These are phyloP conservation scores for Antonospora locustae DNA, from an alignment of 371 early-diverging fungal genomes.

Conservation along the genomic window DNA sequence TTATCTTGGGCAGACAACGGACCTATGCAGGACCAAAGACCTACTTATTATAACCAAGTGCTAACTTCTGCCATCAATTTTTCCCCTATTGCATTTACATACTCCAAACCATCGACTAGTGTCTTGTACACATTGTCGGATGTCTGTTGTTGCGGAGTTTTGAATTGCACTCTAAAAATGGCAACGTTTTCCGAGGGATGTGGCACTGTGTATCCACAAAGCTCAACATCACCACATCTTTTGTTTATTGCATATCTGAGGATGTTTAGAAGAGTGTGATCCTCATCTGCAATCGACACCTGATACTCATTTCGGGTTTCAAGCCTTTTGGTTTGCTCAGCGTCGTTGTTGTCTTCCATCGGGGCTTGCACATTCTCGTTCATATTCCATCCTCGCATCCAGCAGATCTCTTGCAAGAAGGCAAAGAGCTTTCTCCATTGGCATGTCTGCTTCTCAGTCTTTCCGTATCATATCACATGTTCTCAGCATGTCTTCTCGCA, in stretches of 20 bases:
- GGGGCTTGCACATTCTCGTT: too few species aligned
- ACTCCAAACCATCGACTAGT: constrained; percentile 15
- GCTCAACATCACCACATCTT: constrained; percentile 65
- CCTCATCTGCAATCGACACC: constrained; percentile 28
- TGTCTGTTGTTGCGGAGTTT: constrained; percentile 34
- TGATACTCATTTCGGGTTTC: constrained; percentile 22
- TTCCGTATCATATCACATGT: too few species aligned
- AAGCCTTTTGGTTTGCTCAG: too few species aligned
- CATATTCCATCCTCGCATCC: too few species aligned
- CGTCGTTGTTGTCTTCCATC: too few species aligned
- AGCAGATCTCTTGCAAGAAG: too few species aligned
- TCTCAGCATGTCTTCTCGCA: too few species aligned
- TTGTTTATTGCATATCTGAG: constrained; percentile 25
- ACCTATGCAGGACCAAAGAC: background rate
- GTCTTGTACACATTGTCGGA: constrained; percentile 19
- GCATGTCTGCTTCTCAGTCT: too few species aligned
- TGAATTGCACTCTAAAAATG: constrained; percentile 71
- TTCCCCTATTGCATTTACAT: constrained; percentile 2
- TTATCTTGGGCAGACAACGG: background rate
- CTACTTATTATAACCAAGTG: constrained; percentile 2
- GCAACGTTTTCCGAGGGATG: constrained; percentile 88
- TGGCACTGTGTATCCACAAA: constrained; percentile 94
- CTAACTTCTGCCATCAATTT: constrained; percentile 1
- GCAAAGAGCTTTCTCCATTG: too few species aligned
- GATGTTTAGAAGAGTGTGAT: constrained; percentile 47